These are phyloP conservation scores for Dinochytrium kinnereticum DNA, from an alignment of 371 early-diverging fungal species.

Conservation along the genomic window DNA sequence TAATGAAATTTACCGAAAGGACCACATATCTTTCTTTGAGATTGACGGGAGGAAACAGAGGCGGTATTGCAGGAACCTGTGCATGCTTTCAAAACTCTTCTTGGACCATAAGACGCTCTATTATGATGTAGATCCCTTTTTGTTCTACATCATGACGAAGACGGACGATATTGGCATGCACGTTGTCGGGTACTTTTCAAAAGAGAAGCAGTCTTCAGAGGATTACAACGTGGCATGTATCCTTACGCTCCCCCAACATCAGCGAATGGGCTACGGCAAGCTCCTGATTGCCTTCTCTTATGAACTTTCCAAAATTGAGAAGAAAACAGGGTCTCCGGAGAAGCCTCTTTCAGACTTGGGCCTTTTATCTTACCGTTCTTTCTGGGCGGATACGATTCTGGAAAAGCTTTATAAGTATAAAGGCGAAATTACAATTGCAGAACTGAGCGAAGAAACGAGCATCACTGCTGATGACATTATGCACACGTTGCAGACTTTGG, in stretches of 20 bases:
- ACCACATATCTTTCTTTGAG: conserved; percentile 87
- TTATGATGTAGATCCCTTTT: conserved; percentile 99
- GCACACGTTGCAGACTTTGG: conserved; percentile 59
- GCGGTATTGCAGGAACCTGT: conserved; percentile 97
- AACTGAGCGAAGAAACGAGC: conserved; percentile 53
- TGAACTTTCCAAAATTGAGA: conserved; percentile 87
- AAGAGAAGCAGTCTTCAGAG: conserved; percentile 92
- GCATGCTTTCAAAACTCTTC: conserved; percentile 97
- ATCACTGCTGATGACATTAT: conserved; percentile 70
- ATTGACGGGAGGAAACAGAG: conserved; percentile 95
- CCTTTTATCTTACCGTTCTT: conserved; percentile 90
- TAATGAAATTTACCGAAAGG: conserved; percentile 97
- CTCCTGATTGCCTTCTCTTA: conserved; percentile 91
- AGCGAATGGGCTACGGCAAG: conserved; percentile 98
- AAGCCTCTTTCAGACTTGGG: conserved; percentile 96
- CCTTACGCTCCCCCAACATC: conserved; percentile 92
- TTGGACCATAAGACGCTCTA: conserved; percentile 99
- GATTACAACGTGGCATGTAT: conserved; percentile 99
- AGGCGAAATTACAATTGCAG: conserved; percentile 40
- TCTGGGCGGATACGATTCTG: conserved; percentile 79
- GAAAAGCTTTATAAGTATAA: conserved; percentile 37
- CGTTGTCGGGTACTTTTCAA: conserved; percentile 99
- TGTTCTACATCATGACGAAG: conserved; percentile 96
- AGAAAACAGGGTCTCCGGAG: conserved; percentile 90
- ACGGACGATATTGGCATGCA: conserved; percentile 82